These are phyloP conservation scores for Volvox africanus DNA, from an alignment of 139 green algal genomes.

Conservation along the genomic window DNA sequence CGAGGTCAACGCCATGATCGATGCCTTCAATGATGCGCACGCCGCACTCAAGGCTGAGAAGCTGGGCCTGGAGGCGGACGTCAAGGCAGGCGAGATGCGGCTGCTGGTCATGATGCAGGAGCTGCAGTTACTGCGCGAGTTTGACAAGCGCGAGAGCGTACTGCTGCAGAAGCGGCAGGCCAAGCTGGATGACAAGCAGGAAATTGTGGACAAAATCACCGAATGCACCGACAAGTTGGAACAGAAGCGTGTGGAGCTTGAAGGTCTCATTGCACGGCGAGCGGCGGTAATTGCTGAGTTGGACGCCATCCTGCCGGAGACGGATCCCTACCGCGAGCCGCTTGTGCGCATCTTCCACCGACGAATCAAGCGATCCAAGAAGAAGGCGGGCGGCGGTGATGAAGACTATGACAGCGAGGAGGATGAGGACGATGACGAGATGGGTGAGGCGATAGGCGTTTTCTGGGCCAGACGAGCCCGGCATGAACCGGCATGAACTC, in stretches of 20 bases:
- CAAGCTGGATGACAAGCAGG: conserved; percentile 75
- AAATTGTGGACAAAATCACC: conserved; percentile 68
- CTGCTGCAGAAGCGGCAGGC: conserved; percentile 67
- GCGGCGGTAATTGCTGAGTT: conserved; percentile 59
- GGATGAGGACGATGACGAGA: conserved; percentile 60
- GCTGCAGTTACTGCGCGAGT: conserved; percentile 75
- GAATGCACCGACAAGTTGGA: conserved; percentile 68
- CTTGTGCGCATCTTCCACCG: conserved; percentile 80
- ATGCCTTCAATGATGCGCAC: conserved; percentile 76
- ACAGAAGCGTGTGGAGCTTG: conserved; percentile 67
- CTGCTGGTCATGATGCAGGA: conserved; percentile 74
- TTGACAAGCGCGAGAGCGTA: conserved; percentile 77
- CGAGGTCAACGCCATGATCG: conserved; percentile 34
- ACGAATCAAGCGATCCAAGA: conserved; percentile 82
- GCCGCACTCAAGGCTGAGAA: conserved; percentile 65
- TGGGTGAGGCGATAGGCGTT: conserved; percentile 16
- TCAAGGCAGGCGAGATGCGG: conserved; percentile 75
- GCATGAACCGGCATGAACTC: too few relatives aligned
- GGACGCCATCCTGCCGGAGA: conserved; percentile 60
- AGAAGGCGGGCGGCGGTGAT: conserved; percentile 59
- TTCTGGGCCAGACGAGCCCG: too few relatives aligned
- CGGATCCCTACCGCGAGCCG: conserved; percentile 71
- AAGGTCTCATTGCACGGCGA: conserved; percentile 58
- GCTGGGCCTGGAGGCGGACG: conserved; percentile 69
- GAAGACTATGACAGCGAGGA: conserved; percentile 60